Conservation (phyloP, 1,139 yeast genomes). For the Magnusiomyces fungicola region DNA sequence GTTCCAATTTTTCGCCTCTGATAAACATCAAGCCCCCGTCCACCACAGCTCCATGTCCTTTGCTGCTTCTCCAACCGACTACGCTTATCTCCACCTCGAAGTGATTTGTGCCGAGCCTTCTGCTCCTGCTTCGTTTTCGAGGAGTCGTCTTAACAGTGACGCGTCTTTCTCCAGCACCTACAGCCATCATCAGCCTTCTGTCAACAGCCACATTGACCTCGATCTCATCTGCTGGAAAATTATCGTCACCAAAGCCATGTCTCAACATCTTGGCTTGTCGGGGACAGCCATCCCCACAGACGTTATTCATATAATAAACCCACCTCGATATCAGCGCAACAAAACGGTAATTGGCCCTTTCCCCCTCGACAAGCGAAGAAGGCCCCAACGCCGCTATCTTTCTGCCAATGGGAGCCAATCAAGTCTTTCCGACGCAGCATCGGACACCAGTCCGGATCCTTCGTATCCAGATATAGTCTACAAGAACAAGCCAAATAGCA, state of each 20-base stretch:
- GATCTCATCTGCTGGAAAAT: slow-evolving; percentile 42
- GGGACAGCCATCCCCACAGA: slow-evolving; percentile 41
- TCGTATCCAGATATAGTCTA: neutral
- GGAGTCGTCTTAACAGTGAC: neutral
- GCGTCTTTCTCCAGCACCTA: neutral
- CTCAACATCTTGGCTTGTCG: slow-evolving; percentile 35
- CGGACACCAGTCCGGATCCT: neutral
- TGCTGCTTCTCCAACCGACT: slow-evolving; percentile 30
- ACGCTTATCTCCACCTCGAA: slow-evolving; percentile 34
- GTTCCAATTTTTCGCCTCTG: neutral
- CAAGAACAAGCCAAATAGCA: too few species aligned
- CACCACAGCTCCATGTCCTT: slow-evolving; percentile 6
- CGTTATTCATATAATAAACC: slow-evolving; percentile 27
- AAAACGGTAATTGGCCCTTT: neutral
- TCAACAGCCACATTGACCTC: slow-evolving; percentile 14
- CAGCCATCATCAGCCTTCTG: slow-evolving; percentile 1
- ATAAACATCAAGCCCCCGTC: neutral
- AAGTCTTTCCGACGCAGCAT: slow-evolving; percentile 1
- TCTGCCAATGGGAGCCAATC: slow-evolving; percentile 4
- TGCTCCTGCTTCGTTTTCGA: neutral
- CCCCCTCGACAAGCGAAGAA: neutral
- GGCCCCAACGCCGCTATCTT: slow-evolving; percentile 5
- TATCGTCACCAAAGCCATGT: slow-evolving; percentile 32
- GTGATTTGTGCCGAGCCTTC: slow-evolving; percentile 9
- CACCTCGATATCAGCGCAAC: slow-evolving; percentile 2